Conservation (phyloP, 306 rosid species). For the Parietaria judaica region DNA sequence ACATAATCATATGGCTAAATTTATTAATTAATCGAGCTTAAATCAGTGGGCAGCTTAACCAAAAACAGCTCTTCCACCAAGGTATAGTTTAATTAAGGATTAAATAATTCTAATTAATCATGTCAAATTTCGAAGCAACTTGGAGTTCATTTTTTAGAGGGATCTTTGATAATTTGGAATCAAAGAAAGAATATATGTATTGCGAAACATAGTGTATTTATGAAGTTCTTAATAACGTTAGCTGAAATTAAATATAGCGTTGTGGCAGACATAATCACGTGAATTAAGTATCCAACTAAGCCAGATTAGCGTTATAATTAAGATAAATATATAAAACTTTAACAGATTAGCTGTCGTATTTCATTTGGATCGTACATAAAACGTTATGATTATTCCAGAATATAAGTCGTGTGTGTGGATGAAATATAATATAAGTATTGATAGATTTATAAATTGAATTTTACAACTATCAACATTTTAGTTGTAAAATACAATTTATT, state of each 20-base stretch:
- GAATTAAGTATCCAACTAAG: conserved; percentile 4
- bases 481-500: too few species aligned
- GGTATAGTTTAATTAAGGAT: neutral
- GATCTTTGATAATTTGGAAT: too few species aligned
- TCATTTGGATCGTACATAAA: too few species aligned
- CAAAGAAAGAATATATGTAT: too few species aligned
- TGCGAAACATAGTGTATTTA: too few species aligned
- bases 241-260: neutral
- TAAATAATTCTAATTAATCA: too few species aligned
- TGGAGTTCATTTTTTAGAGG: neutral
- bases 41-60: conserved; percentile 7
- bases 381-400: too few species aligned
- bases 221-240: neutral
- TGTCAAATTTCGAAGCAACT: neutral
- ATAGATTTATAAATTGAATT: too few species aligned
- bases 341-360: too few species aligned
- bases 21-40: neutral
- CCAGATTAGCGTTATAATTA: conserved; percentile 13
- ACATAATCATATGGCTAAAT: neutral
- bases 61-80: neutral
- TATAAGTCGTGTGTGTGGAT: too few species aligned
- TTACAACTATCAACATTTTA: too few species aligned
- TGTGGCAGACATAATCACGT: neutral
- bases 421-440: too few species aligned
- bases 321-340: conserved; percentile 5